phyloP scores from a whole-genome alignment of 306 rosid species.

The Sphenostylis stenocarpa region DNA sequence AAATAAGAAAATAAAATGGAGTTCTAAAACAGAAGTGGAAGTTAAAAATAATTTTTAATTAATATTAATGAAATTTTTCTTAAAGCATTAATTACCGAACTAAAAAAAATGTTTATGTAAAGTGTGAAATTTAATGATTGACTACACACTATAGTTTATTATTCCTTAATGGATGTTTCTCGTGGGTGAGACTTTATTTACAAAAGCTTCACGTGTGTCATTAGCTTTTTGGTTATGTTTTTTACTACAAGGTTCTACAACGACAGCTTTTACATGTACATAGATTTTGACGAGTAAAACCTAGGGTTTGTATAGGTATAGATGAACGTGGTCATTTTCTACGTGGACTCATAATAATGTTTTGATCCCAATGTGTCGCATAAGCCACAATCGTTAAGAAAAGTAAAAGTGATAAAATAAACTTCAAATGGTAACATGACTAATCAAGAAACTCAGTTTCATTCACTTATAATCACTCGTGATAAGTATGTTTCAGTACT shows the following conservation, averaged over 20 bases:
- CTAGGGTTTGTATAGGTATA: conserved; percentile 42
- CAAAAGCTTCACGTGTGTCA: conserved; percentile 19
- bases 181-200: background rate
- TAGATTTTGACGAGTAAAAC: conserved; percentile 47
- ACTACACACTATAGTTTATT: too few species aligned
- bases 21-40: too few species aligned
- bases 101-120: background rate
- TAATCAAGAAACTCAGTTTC: conserved; percentile 3
- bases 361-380: conserved; percentile 33
- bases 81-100: too few species aligned
- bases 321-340: conserved; percentile 21
- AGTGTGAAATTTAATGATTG: background rate
- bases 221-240: conserved; percentile 34
- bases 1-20: background rate
- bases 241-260: conserved; percentile 28
- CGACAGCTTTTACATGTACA: conserved; percentile 29
- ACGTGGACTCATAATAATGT: conserved; percentile 17
- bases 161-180: background rate
- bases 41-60: too few species aligned
- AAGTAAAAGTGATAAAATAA: background rate
- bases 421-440: background rate
- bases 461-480: background rate
- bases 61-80: too few species aligned
- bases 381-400: background rate
- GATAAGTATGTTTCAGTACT: too few species aligned